These are phyloP conservation scores for Corylus avellana DNA, from an alignment of 306 rosid species.

Conservation along the genomic window DNA sequence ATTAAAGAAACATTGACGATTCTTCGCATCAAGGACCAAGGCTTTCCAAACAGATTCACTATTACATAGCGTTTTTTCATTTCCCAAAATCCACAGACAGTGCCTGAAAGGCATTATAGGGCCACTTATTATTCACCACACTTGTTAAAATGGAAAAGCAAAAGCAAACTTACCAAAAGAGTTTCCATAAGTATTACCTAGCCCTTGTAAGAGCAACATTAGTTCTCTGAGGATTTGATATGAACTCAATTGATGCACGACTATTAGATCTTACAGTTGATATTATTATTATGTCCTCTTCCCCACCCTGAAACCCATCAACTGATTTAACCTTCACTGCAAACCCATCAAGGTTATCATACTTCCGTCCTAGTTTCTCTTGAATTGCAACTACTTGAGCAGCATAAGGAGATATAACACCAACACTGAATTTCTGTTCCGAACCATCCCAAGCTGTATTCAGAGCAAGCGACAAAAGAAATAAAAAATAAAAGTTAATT, in stretches of 20 bases:
- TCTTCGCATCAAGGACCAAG: slow-evolving; percentile 57
- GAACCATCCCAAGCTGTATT: slow-evolving; percentile 53
- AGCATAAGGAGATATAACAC: slow-evolving; percentile 85
- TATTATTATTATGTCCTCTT: slow-evolving; percentile 65
- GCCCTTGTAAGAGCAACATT: slow-evolving; percentile 93
- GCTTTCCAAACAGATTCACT: slow-evolving; percentile 58
- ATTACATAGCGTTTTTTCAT: slow-evolving; percentile 42
- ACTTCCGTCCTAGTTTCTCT: slow-evolving; percentile 48
- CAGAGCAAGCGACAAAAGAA: neutral
- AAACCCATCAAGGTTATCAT: slow-evolving; percentile 46
- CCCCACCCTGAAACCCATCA: slow-evolving; percentile 89
- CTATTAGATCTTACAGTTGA: slow-evolving; percentile 68
- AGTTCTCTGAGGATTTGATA: slow-evolving; percentile 54
- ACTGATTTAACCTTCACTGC: slow-evolving; percentile 66
- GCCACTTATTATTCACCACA: slow-evolving; percentile 6
- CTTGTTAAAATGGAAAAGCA: neutral
- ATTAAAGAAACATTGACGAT: slow-evolving; percentile 59
- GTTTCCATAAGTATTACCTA: slow-evolving; percentile 40
- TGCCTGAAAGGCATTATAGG: slow-evolving; percentile 44
- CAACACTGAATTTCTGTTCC: slow-evolving; percentile 43
- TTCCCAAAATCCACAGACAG: slow-evolving; percentile 82
- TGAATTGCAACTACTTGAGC: slow-evolving; percentile 68
- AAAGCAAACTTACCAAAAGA: slow-evolving; percentile 1
- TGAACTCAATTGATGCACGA: slow-evolving; percentile 42
- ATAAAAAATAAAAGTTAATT: neutral